Evolutionary conservation across 176 grass and related monocot genomes (phyloP).

Genomic region (Raddia guianensis): DNA sequence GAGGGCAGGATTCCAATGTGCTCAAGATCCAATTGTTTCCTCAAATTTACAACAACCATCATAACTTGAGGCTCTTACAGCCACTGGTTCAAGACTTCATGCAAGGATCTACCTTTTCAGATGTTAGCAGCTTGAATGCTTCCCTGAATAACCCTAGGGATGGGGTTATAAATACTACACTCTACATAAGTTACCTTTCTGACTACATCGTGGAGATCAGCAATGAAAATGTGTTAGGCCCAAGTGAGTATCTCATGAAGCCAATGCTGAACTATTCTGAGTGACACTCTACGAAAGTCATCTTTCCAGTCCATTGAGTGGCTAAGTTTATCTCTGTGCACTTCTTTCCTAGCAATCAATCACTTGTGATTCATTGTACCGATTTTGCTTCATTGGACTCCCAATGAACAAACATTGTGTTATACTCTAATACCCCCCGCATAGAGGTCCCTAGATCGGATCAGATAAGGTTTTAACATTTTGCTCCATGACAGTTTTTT

Average conservation of each 20-base stretch:
- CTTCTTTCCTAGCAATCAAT: not conserved
- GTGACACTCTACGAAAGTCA: not conserved
- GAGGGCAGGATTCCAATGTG: slow-evolving; percentile 80
- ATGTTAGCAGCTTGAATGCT: slow-evolving; percentile 66
- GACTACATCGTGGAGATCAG: slow-evolving; percentile 90
- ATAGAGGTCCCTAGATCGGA: no score
- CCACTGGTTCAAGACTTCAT: slow-evolving; percentile 87
- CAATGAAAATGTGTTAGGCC: slow-evolving; percentile 73
- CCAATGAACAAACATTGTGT: slow-evolving; percentile 2
- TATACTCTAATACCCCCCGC: no score
- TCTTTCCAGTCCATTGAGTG: slow-evolving; percentile 17
- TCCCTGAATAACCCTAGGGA: slow-evolving; percentile 70
- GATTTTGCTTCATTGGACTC: slow-evolving; percentile 7
- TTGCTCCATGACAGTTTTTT: not conserved
- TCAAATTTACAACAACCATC: slow-evolving; percentile 68
- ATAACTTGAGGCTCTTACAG: slow-evolving; percentile 76
- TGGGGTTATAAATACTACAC: slow-evolving; percentile 87
- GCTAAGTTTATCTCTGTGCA: not conserved
- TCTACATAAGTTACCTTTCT: slow-evolving; percentile 85
- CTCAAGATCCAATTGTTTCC: slow-evolving; percentile 95
- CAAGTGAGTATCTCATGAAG: slow-evolving; percentile 57
- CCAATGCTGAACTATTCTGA: not conserved
- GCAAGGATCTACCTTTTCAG: slow-evolving; percentile 72
- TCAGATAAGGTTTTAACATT: not conserved
- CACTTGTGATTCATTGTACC: not conserved